Percentiles rank a stretch among this genome's conserved stretches.
Conservation (phyloP, 345 rosid genomes). For the Salix brachista region DNA sequence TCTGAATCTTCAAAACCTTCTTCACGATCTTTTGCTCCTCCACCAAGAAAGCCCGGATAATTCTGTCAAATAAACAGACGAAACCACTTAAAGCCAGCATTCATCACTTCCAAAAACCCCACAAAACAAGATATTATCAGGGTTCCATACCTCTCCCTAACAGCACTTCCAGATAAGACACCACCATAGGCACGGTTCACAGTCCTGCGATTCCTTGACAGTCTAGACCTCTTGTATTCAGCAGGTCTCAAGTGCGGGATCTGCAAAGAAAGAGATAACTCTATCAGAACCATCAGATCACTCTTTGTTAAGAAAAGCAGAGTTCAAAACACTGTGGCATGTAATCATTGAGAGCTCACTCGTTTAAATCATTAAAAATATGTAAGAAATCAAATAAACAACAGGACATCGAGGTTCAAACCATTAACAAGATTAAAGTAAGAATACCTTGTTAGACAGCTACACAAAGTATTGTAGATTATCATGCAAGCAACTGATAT, state of each 20-base stretch:
- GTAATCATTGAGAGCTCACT: not conserved
- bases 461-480: not conserved
- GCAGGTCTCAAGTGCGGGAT: conserved; percentile 34
- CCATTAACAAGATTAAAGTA: not conserved
- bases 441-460: not conserved
- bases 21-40: conserved; percentile 33
- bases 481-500: not conserved
- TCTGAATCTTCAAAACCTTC: conserved; percentile 30
- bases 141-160: conserved; percentile 20
- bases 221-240: conserved; percentile 29
- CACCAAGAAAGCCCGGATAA: conserved; percentile 27
- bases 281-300: not conserved
- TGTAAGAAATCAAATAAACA: not conserved
- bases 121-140: not conserved
- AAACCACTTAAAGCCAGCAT: not conserved
- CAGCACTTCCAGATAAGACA: conserved; percentile 28
- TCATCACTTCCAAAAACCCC: not conserved
- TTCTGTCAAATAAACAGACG: not conserved
- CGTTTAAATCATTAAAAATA: not conserved
- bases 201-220: conserved; percentile 28
- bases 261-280: not conserved
- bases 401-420: too few species aligned
- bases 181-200: conserved; percentile 34
- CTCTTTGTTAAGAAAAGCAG: too few species aligned
- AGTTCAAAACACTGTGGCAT: not conserved